Evolutionary conservation across 331 rosid genomes (phyloP).

Genomic region (Pyrus hybrid): DNA sequence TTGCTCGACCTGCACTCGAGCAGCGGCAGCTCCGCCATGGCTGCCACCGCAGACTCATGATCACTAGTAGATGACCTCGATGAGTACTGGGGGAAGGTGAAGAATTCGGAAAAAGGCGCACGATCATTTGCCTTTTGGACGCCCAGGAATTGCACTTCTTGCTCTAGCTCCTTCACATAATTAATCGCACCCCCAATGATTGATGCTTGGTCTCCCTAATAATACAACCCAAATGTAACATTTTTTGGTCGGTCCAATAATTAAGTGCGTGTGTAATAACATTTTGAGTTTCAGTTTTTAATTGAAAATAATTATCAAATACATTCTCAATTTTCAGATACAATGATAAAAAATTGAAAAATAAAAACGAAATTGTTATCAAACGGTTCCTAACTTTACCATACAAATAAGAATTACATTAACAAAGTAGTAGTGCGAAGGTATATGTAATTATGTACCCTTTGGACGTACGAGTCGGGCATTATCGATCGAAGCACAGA

Average conservation of each 20-base stretch:
- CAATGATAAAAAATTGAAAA: too few relatives aligned
- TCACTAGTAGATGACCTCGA: slow-evolving; percentile 12
- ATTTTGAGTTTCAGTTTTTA: not conserved
- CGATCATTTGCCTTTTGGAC: slow-evolving; percentile 25
- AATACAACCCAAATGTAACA: not conserved
- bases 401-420: not conserved
- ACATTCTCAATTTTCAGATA: too few relatives aligned
- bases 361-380: not conserved
- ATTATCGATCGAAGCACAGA: slow-evolving; percentile 75
- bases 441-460: slow-evolving; percentile 38
- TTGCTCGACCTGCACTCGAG: not conserved
- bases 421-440: not conserved
- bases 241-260: not conserved
- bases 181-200: slow-evolving; percentile 93
- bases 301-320: not conserved
- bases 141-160: slow-evolving; percentile 56
- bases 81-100: slow-evolving; percentile 78
- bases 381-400: too few relatives aligned
- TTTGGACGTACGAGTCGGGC: slow-evolving; percentile 92
- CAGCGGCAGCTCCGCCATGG: not conserved
- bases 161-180: slow-evolving; percentile 92
- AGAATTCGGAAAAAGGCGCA: slow-evolving; percentile 75
- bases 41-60: not conserved
- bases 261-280: not conserved
- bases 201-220: slow-evolving; percentile 91